Conservation (phyloP, 768 basidiomycete species). For the Bullera alba region DNA sequence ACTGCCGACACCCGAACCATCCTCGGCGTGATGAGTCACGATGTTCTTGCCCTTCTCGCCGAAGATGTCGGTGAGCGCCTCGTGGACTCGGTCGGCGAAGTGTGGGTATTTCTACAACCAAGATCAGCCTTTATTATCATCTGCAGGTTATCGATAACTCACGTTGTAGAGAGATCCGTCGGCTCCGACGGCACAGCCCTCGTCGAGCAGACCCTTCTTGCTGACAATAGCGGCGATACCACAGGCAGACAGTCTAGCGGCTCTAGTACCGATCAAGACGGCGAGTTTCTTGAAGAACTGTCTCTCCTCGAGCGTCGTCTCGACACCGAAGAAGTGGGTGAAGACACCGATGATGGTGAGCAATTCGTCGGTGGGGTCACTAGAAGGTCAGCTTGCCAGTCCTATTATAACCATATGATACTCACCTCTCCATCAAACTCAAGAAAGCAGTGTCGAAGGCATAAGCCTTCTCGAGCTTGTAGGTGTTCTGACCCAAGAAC, state of each 20-base stretch:
- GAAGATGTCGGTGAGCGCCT: slow-evolving; percentile 88
- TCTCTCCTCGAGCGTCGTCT: slow-evolving; percentile 91
- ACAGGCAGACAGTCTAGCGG: slow-evolving; percentile 84
- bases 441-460: slow-evolving; percentile 94
- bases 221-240: slow-evolving; percentile 94
- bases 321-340: slow-evolving; percentile 90
- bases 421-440: slow-evolving; percentile 88
- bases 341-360: slow-evolving; percentile 97
- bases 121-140: neutral
- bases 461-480: slow-evolving; percentile 91
- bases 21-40: slow-evolving; percentile 74
- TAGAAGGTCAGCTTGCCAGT: slow-evolving; percentile 34
- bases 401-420: neutral
- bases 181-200: slow-evolving; percentile 56
- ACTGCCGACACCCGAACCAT: slow-evolving; percentile 89
- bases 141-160: slow-evolving; percentile 34
- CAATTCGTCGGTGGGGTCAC: slow-evolving; percentile 92
- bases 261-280: slow-evolving; percentile 76
- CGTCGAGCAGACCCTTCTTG: slow-evolving; percentile 88
- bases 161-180: slow-evolving; percentile 96
- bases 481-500: slow-evolving; percentile 96
- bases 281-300: slow-evolving; percentile 95
- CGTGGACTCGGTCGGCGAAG: slow-evolving; percentile 85
- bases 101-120: slow-evolving; percentile 82
- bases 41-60: slow-evolving; percentile 88